A percentile compares a stretch with the other conserved stretches of the same genome.
Evolutionary conservation across 2,329 filamentous ascomycete genomes (phyloP).

Genomic region (Coniochaeta prunicola): DNA sequence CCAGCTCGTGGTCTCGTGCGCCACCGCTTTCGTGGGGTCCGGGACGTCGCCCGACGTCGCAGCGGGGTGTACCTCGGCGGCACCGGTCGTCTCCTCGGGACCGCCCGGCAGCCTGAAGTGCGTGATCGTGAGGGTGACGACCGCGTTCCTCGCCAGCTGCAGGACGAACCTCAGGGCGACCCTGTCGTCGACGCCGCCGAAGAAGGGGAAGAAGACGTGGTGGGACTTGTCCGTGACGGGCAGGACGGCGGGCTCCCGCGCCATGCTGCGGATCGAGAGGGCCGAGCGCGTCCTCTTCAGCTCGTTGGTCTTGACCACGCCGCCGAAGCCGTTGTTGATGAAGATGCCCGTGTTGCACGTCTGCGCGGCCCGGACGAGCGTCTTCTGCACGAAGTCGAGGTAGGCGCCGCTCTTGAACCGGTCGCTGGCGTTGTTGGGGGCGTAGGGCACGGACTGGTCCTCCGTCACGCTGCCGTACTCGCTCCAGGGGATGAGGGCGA

Average conservation of each 20-base stretch:
- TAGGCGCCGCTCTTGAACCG: constrained; percentile 59
- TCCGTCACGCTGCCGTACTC: constrained; percentile 72
- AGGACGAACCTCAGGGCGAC: constrained; percentile 74
- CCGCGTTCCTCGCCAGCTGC: constrained; percentile 72
- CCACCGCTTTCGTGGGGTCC: neutral
- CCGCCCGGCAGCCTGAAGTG: constrained; percentile 37
- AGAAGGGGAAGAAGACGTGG: constrained; percentile 81
- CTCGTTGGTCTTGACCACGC: constrained; percentile 21
- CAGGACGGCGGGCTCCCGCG: constrained; percentile 46
- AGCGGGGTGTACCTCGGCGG: constrained; percentile 8
- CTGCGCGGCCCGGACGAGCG: constrained; percentile 50
- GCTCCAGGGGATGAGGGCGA: constrained; percentile 84
- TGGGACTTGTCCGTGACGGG: constrained; percentile 64
- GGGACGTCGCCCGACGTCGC: too few relatives aligned
- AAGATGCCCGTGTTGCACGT: constrained; percentile 67
- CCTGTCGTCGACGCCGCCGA: constrained; percentile 76
- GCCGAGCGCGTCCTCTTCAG: constrained; percentile 44
- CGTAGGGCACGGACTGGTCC: constrained; percentile 35
- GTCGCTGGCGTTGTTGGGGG: constrained; percentile 39
- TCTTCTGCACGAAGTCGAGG: constrained; percentile 62
- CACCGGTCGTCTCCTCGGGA: constrained; percentile 15
- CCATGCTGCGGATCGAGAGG: constrained; percentile 49
- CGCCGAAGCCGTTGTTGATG: constrained; percentile 57
- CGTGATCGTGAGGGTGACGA: constrained; percentile 71
- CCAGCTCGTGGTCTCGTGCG: neutral